Base-by-base conservation (phyloP, 768 basidiomycete species). In the Lactarius deliciosus region DNA sequence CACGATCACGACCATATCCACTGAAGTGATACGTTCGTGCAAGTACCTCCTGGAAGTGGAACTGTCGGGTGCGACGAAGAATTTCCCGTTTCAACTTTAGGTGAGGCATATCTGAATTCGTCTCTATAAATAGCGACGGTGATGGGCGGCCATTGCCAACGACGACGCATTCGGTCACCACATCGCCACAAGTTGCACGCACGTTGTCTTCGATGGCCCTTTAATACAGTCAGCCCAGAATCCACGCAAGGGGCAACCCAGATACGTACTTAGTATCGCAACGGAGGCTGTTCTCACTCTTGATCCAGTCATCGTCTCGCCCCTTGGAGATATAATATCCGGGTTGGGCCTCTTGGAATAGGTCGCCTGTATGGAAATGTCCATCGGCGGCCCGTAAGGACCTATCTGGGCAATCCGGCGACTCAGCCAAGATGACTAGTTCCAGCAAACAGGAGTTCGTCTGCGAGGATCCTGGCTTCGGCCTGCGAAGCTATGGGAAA, bases 251-350 rank as follows among this genome's bases (percentile, higher is more conserved):
- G 16, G 32, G 25, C 34, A 40, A 59, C 34, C 45, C 8, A 10
- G 53, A 9, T 36, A 77, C 79, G 25, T 75, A 83, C 82, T 85
- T 86, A 59, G 91, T 91, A 72, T 92, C 90, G 72, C 90, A 91
- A 60, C 90, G 83, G 68, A 91, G 77, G 72, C 89, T 87, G 73
- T 85, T 89, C 73, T 90, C 87, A 45, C 86, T 87, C 78, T 92
- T 92, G 75, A 92, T 92, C 91, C 90, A 91, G 75, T 92, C 90
- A 71, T 92, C 90, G 67, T 90, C 85, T 50, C 91, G 84, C 30
- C 90, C 91, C 43, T 87, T 83, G 68, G 83, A 89, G 56, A 85
- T 73, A 73, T 87, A 92, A 70, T 76, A 77, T 0, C 88, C 88
- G 1, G 84, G 79, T 2, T 77, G 69, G 20, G 81, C 78, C 74